A percentile compares a stretch with the other conserved stretches of the same genome.
Conservation (phyloP, 768 basidiomycete species). For the Leucosporidium yakuticum region DNA sequence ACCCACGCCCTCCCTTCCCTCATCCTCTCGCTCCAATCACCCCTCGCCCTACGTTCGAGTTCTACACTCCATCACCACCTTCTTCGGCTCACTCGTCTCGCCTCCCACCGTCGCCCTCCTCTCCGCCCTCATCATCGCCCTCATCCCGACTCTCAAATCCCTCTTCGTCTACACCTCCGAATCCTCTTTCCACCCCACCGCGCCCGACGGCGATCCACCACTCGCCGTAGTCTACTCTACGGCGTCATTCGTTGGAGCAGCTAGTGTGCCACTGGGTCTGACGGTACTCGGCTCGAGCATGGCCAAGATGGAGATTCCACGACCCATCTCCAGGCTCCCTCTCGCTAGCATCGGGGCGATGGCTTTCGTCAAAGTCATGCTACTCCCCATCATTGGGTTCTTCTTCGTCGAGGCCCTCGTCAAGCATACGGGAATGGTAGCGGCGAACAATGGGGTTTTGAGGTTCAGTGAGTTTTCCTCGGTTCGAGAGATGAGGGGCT, state of each 20-base stretch:
- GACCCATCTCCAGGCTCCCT: constrained; percentile 43
- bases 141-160: constrained; percentile 56
- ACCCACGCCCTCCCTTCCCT: background rate
- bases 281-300: constrained; percentile 60
- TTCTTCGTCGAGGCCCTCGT: constrained; percentile 54
- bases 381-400: constrained; percentile 60
- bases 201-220: constrained; percentile 64
- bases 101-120: constrained; percentile 56
- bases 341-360: constrained; percentile 54
- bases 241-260: constrained; percentile 56
- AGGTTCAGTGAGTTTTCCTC: constrained; percentile 52
- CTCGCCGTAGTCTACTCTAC: constrained; percentile 57
- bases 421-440: constrained; percentile 48
- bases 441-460: constrained; percentile 54
- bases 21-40: background rate
- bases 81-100: constrained; percentile 48
- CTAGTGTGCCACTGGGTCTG: constrained; percentile 60
- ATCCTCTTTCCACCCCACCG: constrained; percentile 47
- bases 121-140: constrained; percentile 53
- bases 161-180: constrained; percentile 54
- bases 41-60: background rate
- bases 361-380: constrained; percentile 54
- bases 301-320: constrained; percentile 55
- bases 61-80: constrained; percentile 6
- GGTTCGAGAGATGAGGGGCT: no score